A percentile compares a stretch with the other conserved stretches of the same genome.
These are phyloP conservation scores for Gymnopilus dilepis DNA, from an alignment of 768 basidiomycete species.

Conservation along the genomic window DNA sequence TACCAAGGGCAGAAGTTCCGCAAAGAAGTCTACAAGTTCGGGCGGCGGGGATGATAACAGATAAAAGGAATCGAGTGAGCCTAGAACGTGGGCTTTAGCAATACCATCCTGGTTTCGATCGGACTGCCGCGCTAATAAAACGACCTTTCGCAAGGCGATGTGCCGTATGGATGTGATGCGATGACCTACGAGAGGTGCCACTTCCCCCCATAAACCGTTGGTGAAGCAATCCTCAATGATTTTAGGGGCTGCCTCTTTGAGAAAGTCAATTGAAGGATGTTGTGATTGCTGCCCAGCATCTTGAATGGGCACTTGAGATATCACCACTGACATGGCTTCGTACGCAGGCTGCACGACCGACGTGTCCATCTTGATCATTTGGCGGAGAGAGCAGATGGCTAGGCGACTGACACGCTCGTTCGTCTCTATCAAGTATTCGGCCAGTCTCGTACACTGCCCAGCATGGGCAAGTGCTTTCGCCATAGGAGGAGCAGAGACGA, in stretches of 20 bases:
- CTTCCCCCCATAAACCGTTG: slow-evolving; percentile 1
- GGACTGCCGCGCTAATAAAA: neutral
- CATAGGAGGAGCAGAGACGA: neutral
- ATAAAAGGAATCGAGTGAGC: neutral
- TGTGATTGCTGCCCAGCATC: neutral
- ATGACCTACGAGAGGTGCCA: slow-evolving; percentile 1
- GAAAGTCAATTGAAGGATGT: slow-evolving; percentile 4
- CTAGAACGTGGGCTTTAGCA: neutral
- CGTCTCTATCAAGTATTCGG: slow-evolving; percentile 2
- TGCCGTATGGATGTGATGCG: slow-evolving; percentile 1
- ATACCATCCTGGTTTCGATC: slow-evolving; percentile 5
- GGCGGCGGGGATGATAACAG: neutral
- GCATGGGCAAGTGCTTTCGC: neutral
- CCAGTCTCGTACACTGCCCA: neutral
- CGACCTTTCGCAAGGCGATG: slow-evolving; percentile 3
- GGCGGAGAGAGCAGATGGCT: slow-evolving; percentile 5
- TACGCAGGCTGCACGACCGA: slow-evolving; percentile 1
- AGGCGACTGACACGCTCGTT: neutral
- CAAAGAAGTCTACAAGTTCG: neutral
- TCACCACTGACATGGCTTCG: slow-evolving; percentile 5
- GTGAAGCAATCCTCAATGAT: slow-evolving; percentile 4
- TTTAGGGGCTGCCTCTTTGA: slow-evolving; percentile 2
- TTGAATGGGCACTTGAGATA: neutral
- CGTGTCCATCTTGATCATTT: slow-evolving; percentile 2
- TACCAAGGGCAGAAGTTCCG: slow-evolving; percentile 8